phyloP scores from a whole-genome alignment of 768 basidiomycete species.

The Calocybe gangraenosa region DNA sequence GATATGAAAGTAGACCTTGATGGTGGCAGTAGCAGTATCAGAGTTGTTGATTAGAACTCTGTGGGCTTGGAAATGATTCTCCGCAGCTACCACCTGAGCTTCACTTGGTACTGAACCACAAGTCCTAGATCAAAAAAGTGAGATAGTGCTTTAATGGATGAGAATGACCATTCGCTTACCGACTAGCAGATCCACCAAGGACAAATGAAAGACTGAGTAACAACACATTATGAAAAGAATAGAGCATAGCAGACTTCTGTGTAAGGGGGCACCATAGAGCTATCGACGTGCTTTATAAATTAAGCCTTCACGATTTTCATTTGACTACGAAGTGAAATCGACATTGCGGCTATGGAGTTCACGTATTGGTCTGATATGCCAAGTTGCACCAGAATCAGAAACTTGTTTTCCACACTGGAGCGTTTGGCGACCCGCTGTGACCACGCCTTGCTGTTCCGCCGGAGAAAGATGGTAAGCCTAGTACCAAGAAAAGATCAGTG shows the following conservation, averaged over 20 bases:
- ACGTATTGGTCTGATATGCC: too few species aligned
- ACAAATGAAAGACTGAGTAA: conserved; percentile 10
- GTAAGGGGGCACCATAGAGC: too few species aligned
- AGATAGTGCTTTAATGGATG: neutral
- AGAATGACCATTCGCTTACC: neutral
- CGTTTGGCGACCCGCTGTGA: too few species aligned
- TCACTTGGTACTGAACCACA: conserved; percentile 14
- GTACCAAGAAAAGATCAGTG: too few species aligned
- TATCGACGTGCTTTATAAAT: conserved; percentile 1
- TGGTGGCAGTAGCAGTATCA: neutral
- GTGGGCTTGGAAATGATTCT: conserved; percentile 16
- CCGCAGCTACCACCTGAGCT: conserved; percentile 11
- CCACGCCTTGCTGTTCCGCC: too few species aligned
- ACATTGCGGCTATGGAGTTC: too few species aligned
- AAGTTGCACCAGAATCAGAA: too few species aligned
- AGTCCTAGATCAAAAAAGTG: conserved; percentile 1
- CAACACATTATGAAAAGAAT: conserved; percentile 8
- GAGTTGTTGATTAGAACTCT: conserved; percentile 6
- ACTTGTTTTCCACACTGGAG: too few species aligned
- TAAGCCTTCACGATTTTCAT: neutral
- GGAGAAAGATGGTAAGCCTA: too few species aligned
- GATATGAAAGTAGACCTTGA: conserved; percentile 30
- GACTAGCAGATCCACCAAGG: conserved; percentile 4
- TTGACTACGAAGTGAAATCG: neutral
- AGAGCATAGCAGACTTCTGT: conserved; percentile 3